Conservation (phyloP, 2,329 filamentous ascomycete species). For the Camillea tinctor region DNA sequence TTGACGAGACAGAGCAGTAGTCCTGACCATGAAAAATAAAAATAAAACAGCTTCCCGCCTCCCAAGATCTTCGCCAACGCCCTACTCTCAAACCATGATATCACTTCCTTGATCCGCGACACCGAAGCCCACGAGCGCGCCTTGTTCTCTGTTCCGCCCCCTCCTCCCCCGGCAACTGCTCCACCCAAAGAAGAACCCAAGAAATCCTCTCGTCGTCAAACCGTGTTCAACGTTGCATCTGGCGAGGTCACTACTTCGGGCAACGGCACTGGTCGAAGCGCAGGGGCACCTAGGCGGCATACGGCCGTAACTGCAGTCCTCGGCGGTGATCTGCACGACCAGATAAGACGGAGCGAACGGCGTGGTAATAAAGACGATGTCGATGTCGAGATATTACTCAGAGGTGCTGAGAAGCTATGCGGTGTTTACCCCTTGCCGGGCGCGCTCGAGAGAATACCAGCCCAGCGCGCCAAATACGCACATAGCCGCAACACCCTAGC, state of each 20-base stretch:
- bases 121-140: slow-evolving; percentile 93
- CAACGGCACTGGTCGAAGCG: slow-evolving; percentile 42
- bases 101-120: slow-evolving; percentile 90
- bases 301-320: slow-evolving; percentile 89
- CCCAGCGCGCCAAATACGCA: slow-evolving; percentile 68
- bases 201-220: slow-evolving; percentile 52
- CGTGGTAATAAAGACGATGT: slow-evolving; percentile 64
- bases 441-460: slow-evolving; percentile 71
- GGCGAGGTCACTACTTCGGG: slow-evolving; percentile 60
- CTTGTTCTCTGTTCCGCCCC: slow-evolving; percentile 85
- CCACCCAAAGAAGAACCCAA: slow-evolving; percentile 47
- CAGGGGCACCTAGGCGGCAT: slow-evolving; percentile 61
- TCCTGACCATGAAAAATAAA: slow-evolving; percentile 7
- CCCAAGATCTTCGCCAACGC: slow-evolving; percentile 97
- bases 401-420: slow-evolving; percentile 86
- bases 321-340: slow-evolving; percentile 80
- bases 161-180: slow-evolving; percentile 49
- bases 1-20: slow-evolving; percentile 2
- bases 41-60: slow-evolving; percentile 73
- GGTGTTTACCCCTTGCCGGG: slow-evolving; percentile 82
- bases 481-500: slow-evolving; percentile 71
- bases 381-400: slow-evolving; percentile 80
- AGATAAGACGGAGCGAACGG: slow-evolving; percentile 62
- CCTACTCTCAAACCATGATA: slow-evolving; percentile 82
- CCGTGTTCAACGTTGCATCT: slow-evolving; percentile 64